Evolutionary conservation across 148 eudicot genomes (phyloP).

Genomic region (Spergularia bocconei): DNA sequence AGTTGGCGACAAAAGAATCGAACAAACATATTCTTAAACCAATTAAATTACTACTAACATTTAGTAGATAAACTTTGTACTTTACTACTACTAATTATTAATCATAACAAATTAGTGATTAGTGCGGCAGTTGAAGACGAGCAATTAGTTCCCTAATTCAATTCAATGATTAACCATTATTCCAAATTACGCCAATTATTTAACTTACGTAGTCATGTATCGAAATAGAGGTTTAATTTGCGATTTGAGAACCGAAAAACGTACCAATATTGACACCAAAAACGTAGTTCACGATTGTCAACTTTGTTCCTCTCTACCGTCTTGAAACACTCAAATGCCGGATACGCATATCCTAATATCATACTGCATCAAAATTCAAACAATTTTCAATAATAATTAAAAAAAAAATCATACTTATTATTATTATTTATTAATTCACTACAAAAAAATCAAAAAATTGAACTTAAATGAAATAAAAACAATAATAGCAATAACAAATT

Average conservation of each 20-base stretch:
- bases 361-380: constrained; percentile 34
- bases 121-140: not conserved
- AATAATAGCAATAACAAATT: no score
- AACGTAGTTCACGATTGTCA: constrained; percentile 70
- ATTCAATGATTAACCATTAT: constrained; percentile 17
- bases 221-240: no score
- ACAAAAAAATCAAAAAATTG: not conserved
- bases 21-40: no score
- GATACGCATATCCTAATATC: constrained; percentile 86
- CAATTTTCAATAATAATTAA: not conserved
- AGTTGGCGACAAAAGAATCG: no score
- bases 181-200: not conserved
- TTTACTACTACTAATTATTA: not conserved
- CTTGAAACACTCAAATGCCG: constrained; percentile 92
- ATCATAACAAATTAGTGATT: not conserved
- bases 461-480: not conserved
- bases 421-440: not conserved
- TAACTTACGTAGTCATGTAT: not conserved
- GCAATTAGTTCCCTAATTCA: not conserved
- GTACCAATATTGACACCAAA: constrained; percentile 99
- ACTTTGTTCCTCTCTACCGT: constrained; percentile 75
- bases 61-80: not conserved
- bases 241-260: not conserved
- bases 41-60: no score
- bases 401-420: no score